Evolutionary conservation across 345 rosid species (phyloP).

Genomic region (Eucalyptus viminalis): DNA sequence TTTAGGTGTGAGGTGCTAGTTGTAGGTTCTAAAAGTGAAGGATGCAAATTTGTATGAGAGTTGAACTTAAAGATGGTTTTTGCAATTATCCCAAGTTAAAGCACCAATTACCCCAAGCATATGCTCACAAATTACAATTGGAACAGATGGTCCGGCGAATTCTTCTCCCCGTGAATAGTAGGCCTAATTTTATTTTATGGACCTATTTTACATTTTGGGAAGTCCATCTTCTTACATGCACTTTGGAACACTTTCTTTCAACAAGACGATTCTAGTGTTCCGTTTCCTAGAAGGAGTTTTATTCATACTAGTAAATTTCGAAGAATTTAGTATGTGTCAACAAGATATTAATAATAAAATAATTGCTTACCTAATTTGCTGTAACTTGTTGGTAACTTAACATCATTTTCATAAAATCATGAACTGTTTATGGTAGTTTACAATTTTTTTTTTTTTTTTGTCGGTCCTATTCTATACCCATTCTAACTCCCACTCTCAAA

Average conservation of each 20-base stretch:
- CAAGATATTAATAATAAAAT: background rate
- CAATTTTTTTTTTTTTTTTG: too few species aligned
- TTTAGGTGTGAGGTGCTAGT: background rate
- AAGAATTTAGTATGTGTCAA: background rate
- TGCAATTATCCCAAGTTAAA: background rate
- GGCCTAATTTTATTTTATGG: background rate
- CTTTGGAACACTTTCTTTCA: background rate
- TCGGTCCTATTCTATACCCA: rapidly evolving
- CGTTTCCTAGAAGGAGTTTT: background rate
- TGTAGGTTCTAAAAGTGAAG: background rate
- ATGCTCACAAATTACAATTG: background rate
- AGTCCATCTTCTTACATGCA: background rate
- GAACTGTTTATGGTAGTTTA: background rate
- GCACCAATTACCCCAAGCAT: background rate
- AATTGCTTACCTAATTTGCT: background rate
- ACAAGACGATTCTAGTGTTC: background rate
- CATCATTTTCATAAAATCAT: background rate
- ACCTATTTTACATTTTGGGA: background rate
- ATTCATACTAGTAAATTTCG: background rate
- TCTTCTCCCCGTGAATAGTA: background rate
- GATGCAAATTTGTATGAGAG: background rate
- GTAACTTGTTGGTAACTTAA: background rate
- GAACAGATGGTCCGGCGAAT: background rate
- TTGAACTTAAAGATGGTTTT: background rate
- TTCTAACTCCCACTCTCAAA: too few species aligned